Base-by-base conservation (phyloP, 805 yeast species). In the Teunomyces atbi region DNA sequence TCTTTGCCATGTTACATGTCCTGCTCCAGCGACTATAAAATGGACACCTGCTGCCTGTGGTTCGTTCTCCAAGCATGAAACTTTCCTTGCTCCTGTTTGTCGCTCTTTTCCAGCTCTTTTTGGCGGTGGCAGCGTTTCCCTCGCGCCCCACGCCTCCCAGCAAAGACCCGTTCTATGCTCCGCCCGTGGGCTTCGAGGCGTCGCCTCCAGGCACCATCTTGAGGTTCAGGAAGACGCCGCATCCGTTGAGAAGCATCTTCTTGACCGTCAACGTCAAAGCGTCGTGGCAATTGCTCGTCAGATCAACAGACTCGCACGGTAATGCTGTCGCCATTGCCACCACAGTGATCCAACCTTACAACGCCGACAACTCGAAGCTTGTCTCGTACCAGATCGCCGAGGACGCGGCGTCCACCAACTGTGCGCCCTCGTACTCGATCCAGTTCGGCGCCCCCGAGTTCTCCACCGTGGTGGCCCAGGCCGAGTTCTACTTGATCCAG, bases 161-260 rank as follows among this genome's bases (percentile, higher is more conserved):
- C 29, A n/a, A 56, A 13, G 70, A 64, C 43, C 47, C 49, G 1
- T 65, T 64, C 45, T 64, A 65, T 45, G 26, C 15, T 2, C 56
- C 63, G 3, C 65, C 65, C 1, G 41, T 29, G 7, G 62, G 64
- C 1, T 60, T 29, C 39, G 65, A 64, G 40, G 21, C 48, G 19
- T 35, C 41, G 3, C 41, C 46, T 6, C 44, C 53, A 1, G 71
- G 71, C 6, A 53, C 59, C 11, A 57, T 65, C 21, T 51, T 65
- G 13, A 59, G 48, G 39, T 41, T 29, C 12, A 51, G 69, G 45
- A 38, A 45, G 13, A 39, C 60, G 2, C 65, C 67, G 1, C 45
- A 48, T 34, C 45, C 40, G 2, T 45, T 62, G 16, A 53, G 58
- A 35, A 46, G 56, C 32, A n/a, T 59, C 3, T 42, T 45, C 18